Base-by-base conservation (phyloP, 345 rosid genomes). In the Gossypium rotundifolium region DNA sequence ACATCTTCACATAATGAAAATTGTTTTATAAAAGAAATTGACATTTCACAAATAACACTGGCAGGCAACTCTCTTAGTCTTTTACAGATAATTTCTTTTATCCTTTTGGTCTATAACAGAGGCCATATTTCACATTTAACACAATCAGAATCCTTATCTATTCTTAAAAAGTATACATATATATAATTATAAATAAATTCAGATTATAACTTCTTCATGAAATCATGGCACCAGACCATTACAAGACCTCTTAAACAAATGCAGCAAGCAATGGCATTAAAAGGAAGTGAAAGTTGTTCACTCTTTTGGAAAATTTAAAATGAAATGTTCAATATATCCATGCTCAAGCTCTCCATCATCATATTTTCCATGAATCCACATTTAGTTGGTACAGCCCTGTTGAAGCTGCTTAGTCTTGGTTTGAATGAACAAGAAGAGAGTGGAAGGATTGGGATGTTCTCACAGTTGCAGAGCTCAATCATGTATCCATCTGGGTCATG, bases 401-500 rank as follows among this genome's bases (percentile, higher is more conserved):
- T 77, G 82, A 84, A 77, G 57, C 83, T 80, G 12, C 63, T 74
- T 11, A 53, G 60, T 16, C 77, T 55, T 1, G 81, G 80, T 68
- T 76, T 84, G 77, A 82, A 76, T 2, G 83, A 44, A 76, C 82
- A 83, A 44, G 89, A 60, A 9, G 84, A 84, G 29, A 84, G 66
- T 3, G 90, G 90, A 14, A 84, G 45, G 65, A 87, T 76, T 23
- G 90, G 86, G 51, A 87, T 80, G 60, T 82, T 87, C 46, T 84
- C 85, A 22, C 90, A 87, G 83, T 87, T 83, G 79, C 90, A 85
- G 44, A 87, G 27, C 77, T 87, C 90, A 45, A 87, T 22, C 90
- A 87, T 87, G 83, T 87, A 87, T 5, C 90, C 90, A 72, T 87
- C 90, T 45, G 90, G 90, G 74, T 85, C 90, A 16, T 87, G 88